A percentile compares a stretch with the other conserved stretches of the same genome.
phyloP scores from a whole-genome alignment of 2,329 filamentous ascomycete genomes.

The Zymoseptoria crescenta region DNA sequence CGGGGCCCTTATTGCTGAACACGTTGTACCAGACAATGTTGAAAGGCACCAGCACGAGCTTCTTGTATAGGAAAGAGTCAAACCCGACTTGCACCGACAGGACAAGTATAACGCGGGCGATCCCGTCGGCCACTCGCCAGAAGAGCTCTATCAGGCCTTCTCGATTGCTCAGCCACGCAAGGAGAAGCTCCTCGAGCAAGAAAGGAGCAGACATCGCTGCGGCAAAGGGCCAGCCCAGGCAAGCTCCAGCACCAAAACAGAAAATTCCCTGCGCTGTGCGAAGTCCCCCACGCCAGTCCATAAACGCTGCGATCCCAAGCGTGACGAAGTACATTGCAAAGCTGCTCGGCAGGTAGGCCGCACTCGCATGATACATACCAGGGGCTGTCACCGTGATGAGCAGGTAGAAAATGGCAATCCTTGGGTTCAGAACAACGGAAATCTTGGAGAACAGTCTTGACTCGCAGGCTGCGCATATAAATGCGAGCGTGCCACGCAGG shows the following conservation, averaged over 20 bases:
- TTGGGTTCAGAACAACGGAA: constrained; percentile 66
- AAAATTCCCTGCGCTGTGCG: constrained; percentile 77
- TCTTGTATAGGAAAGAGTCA: constrained; percentile 80
- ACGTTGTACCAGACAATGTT: constrained; percentile 97
- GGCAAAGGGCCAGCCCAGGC: constrained; percentile 92
- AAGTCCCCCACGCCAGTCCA: constrained; percentile 76
- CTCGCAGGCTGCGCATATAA: constrained; percentile 73
- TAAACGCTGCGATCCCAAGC: constrained; percentile 78
- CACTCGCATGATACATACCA: constrained; percentile 87
- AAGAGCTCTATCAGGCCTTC: constrained; percentile 46
- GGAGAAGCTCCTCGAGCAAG: constrained; percentile 64
- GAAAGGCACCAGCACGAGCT: constrained; percentile 68
- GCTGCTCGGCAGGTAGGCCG: constrained; percentile 81
- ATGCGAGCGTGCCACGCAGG: constrained; percentile 65
- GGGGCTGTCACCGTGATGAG: constrained; percentile 70
- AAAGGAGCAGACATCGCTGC: constrained; percentile 75
- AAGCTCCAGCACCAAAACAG: constrained; percentile 79
- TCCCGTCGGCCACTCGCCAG: constrained; percentile 58
- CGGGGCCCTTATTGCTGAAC: constrained; percentile 70
- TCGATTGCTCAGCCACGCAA: constrained; percentile 37
- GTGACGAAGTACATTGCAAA: constrained; percentile 95
- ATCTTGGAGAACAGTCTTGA: constrained; percentile 73
- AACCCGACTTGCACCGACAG: constrained; percentile 61
- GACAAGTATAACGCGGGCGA: constrained; percentile 57
- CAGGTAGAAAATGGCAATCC: constrained; percentile 79